Percentiles rank a stretch among this genome's conserved stretches.
These are phyloP conservation scores for Cladosporium sp. DNA, from an alignment of 2,329 filamentous ascomycete genomes.

Conservation along the genomic window DNA sequence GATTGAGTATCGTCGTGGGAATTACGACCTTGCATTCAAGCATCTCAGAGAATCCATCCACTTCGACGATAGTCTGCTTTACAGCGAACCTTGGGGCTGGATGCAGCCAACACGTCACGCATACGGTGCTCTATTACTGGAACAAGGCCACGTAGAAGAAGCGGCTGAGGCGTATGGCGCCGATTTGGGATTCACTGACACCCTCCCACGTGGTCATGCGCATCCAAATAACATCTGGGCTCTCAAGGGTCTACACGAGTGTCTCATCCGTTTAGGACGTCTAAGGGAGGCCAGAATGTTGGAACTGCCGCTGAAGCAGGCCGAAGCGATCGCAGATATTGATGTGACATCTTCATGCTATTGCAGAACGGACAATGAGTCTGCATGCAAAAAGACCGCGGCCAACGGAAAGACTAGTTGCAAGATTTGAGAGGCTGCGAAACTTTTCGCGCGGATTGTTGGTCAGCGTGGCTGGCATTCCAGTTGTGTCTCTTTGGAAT, in stretches of 20 bases:
- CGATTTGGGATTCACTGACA: conserved; percentile 41
- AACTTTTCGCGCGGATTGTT: no score
- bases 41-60: conserved; percentile 53
- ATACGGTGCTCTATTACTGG: conserved; percentile 61
- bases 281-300: conserved; percentile 44
- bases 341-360: conserved; percentile 55
- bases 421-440: no score
- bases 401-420: no score
- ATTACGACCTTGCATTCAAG: conserved; percentile 54
- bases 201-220: conserved; percentile 56
- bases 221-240: conserved; percentile 74
- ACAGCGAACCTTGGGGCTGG: conserved; percentile 73
- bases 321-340: conserved; percentile 56
- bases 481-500: no score
- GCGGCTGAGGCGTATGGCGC: conserved; percentile 35
- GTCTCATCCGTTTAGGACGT: conserved; percentile 49
- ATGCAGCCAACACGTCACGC: conserved; percentile 70
- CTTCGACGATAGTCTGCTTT: conserved; percentile 58
- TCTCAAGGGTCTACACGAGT: conserved; percentile 68
- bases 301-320: conserved; percentile 47
- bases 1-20: conserved; percentile 61
- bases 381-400: not conserved
- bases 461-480: no score
- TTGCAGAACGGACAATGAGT: conserved; percentile 35
- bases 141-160: conserved; percentile 49